Evolutionary conservation across 768 basidiomycete species (phyloP), one percentile per base, ranked within the genome.

Genomic region (Leccinum incarnatum): DNA sequence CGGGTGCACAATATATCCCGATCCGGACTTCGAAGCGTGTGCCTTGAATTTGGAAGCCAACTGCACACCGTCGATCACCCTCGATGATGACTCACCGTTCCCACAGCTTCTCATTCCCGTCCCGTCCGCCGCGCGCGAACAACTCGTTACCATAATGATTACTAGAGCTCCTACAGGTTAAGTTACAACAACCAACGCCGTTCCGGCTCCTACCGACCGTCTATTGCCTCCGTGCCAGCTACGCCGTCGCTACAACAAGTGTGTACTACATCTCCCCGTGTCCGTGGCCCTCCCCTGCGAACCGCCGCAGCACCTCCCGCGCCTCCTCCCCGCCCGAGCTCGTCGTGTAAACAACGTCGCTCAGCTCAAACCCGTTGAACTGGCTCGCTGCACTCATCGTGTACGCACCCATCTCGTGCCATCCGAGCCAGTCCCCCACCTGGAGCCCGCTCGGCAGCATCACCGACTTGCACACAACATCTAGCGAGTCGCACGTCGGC

Each of bases 361-460:
- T 90, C 50, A 88, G 72, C 68, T 91, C 83, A 68, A 95, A 95
- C 55, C 93, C 93, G 69, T 95, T 96, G 80, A 98, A 98, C 76
- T 88, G 89, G 75, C 91, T 94, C 54, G 97, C 94, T 0, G 97
- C 97, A 69, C 95, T 97, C 59, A 94, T 78, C n/a, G 97, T 98
- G 77, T 99, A 99, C 32, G 97, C 97, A 30, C 97, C 97, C 97
- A 99, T 98, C 71, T 93, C 88, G 57, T 88, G 87, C 77, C 95
- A 99, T n/a, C 89, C 91, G 17, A 99, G 83, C 97, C 97, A 99
- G 72, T 99, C 97, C 7, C 97, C 97, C 7, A 97, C 94, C 59
- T 83, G 81, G 54, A 98, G 79, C 1, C 81, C 81, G 30, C 74
- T 75, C 4, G 92, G 94, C 61, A 91, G 79, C 68, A 73, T 78